phyloP scores from a whole-genome alignment of 2,329 filamentous ascomycete genomes.

The Ophiosphaerella korrae region DNA sequence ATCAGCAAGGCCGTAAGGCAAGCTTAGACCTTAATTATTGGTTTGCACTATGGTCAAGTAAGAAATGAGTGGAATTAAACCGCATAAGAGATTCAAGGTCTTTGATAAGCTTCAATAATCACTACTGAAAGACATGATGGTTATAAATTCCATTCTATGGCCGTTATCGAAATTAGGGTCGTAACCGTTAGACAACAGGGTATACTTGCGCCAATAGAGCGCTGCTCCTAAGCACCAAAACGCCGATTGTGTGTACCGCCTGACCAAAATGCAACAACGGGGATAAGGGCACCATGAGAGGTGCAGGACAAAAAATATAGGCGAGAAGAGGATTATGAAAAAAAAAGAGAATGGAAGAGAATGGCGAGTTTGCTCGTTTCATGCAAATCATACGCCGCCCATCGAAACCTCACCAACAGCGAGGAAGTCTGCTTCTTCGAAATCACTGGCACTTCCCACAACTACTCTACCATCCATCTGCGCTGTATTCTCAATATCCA shows the following conservation, averaged over 20 bases:
- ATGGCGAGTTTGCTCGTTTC: not conserved
- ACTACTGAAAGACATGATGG: too few species aligned
- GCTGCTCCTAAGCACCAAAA: conserved; percentile 4
- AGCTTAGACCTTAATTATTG: too few species aligned
- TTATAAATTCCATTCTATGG: not conserved
- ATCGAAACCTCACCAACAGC: conserved; percentile 36
- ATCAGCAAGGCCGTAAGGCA: too few species aligned
- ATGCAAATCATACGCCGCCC: conserved; percentile 34
- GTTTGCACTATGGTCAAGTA: too few species aligned
- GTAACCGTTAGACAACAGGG: conserved; percentile 8
- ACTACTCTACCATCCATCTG: conserved; percentile 42
- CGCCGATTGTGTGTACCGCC: not conserved
- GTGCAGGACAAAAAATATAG: conserved; percentile 1
- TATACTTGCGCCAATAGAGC: conserved; percentile 19
- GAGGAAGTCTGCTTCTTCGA: conserved; percentile 70
- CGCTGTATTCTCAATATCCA: conserved; percentile 39
- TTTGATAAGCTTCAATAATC: too few species aligned
- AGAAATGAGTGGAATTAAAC: too few species aligned
- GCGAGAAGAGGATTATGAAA: conserved; percentile 8
- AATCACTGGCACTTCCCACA: conserved; percentile 57
- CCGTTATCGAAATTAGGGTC: not conserved
- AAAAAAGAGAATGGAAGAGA: not conserved
- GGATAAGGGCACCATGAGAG: too few species aligned
- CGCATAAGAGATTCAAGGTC: too few species aligned
- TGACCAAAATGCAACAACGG: too few species aligned